phyloP scores from a whole-genome alignment of 2,329 filamentous ascomycete genomes.

The Metarhizium guizhouense region DNA sequence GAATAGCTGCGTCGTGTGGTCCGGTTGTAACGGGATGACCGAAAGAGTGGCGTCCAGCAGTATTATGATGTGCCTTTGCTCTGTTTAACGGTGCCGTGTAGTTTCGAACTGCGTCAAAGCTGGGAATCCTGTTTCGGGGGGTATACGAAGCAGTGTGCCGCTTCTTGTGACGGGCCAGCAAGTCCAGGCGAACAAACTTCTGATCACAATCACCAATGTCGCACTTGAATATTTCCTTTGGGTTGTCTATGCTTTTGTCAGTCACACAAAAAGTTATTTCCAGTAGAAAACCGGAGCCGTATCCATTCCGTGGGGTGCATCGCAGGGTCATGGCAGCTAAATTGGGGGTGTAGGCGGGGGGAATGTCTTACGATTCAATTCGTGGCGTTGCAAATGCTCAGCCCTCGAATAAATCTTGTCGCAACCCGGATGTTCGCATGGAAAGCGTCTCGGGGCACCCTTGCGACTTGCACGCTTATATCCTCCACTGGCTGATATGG shows the following conservation, averaged over 20 bases:
- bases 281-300: background rate
- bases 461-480: constrained; percentile 46
- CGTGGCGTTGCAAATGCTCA: constrained; percentile 73
- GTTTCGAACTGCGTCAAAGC: constrained; percentile 31
- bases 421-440: constrained; percentile 62
- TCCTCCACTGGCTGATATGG: constrained; percentile 7
- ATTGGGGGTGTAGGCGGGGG: constrained; percentile 2
- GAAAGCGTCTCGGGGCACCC: constrained; percentile 42
- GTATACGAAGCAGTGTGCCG: constrained; percentile 50
- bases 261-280: background rate
- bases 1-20: constrained; percentile 37
- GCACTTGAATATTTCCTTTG: constrained; percentile 72
- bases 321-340: constrained; percentile 7
- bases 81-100: background rate
- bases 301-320: background rate
- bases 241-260: constrained; percentile 47
- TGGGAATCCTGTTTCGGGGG: constrained; percentile 40
- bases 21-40: constrained; percentile 17
- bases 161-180: constrained; percentile 60
- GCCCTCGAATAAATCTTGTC: constrained; percentile 74
- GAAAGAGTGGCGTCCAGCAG: background rate
- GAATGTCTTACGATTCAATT: constrained; percentile 62
- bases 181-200: constrained; percentile 69
- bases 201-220: constrained; percentile 67
- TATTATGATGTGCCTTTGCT: background rate